Percentiles rank a stretch among this genome's conserved stretches.
phyloP scores from a whole-genome alignment of 2,329 filamentous ascomycete genomes.

The Tolypocladium nubicola region DNA sequence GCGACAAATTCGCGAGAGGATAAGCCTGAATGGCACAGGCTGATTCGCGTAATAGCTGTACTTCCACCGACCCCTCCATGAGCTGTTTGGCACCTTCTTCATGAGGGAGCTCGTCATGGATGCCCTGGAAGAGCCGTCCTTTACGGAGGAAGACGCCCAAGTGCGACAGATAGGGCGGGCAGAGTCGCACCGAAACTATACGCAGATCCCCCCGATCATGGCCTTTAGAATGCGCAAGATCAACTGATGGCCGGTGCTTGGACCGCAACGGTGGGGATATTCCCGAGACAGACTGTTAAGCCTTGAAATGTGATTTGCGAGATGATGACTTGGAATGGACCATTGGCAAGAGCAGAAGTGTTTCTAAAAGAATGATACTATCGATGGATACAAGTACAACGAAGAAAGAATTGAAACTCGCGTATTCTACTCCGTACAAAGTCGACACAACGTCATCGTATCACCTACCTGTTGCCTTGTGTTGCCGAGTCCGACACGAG shows the following conservation, averaged over 20 bases:
- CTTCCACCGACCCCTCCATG: conserved; percentile 34
- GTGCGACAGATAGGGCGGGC: conserved; percentile 12
- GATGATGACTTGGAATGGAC: no score
- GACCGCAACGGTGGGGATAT: no score
- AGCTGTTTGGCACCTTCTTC: conserved; percentile 33
- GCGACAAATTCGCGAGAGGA: background rate
- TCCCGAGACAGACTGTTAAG: background rate
- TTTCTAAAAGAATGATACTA: no score
- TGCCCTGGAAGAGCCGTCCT: conserved; percentile 34
- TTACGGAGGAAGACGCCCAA: conserved; percentile 22
- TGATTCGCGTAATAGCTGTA: conserved; percentile 15
- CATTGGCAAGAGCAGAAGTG: no score
- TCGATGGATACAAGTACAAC: no score
- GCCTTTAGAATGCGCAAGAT: conserved; percentile 7
- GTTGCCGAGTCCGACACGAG: no score
- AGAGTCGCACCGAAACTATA: conserved; percentile 26
- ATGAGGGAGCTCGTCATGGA: conserved; percentile 29
- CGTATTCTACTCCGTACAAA: no score
- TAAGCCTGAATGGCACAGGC: background rate
- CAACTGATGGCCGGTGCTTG: background rate
- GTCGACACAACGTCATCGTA: no score
- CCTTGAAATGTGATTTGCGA: background rate
- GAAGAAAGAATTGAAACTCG: no score
- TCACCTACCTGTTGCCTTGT: no score
- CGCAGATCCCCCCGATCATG: conserved; percentile 23